Base-by-base conservation (phyloP, 2,329 filamentous ascomycete genomes). In the Aspergillus texensis region DNA sequence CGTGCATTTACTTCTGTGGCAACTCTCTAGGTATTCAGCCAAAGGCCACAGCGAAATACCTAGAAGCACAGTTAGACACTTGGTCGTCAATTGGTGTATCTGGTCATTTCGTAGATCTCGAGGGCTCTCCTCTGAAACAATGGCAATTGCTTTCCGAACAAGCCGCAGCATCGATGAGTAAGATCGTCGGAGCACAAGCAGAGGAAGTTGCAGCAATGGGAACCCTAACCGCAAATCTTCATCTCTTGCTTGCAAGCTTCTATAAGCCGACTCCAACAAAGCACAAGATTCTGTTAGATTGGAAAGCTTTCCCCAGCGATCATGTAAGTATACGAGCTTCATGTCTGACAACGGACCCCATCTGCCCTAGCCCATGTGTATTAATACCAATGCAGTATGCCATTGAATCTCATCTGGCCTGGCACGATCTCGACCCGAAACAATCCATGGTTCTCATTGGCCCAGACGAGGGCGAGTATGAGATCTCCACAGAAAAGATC, bases 1-100 rank as follows among this genome's bases (percentile, higher is more conserved):
- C 71, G 43, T 75, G 74, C 48, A 89, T 92, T 61, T 97, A 96
- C 78, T 89, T 97, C 69, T 93, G 92, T 68, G 93, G 93, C 60
- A 96, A 97, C 80, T 96, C 92, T 0, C 85, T 96, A 3, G 93
- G 93, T 36, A 85, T 94, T 11, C 93, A 96, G 77, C 93, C 93
- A 34, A 88, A 86, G 68, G 84, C 87, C 4, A 88, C 89, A 0
- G 81, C 85, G 19, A 80, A 84, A 26, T 88, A 91, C 67, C 77
- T 96, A 65, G 81, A 88, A 56, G 86, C 88, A 4, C 92, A 95
- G 68, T 85, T 96, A 1, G 86, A 91, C 70, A 94, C 92, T 2
- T 96, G 93, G 93, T 88, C 89, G 0, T 89, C 89, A 0, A 89
- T 94, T 65, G 93, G 90, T 21, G 93, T 96, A 28, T 87, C 89